Evolutionary conservation across 202 grass and related monocot species (phyloP), one percentile per base, ranked within the genome.

Genomic region (Miscanthus sacchariflorus): DNA sequence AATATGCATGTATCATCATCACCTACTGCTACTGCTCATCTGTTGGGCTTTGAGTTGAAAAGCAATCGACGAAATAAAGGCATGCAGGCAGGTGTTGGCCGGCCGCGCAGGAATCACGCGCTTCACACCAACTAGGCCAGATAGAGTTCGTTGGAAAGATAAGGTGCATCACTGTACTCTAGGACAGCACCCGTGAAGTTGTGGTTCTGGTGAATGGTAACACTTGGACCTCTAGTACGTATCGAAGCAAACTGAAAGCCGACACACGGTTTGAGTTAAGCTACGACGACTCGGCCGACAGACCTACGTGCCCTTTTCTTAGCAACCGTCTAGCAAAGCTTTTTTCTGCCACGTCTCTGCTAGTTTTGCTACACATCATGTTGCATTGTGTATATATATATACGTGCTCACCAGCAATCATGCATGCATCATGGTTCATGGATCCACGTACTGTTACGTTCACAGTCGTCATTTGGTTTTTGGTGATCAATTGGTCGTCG

Each of bases 1-100:
- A 4, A 61, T 61, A 61, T 50, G 39, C 38, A 45, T 23, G 45
- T 48, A 12, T 42, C 36, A 67, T 27, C 39, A 28, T 44, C 73
- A 48, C 73, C 87, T 39, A 83, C 72, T 39, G 5, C 4, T 19
- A 18, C 19, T 23, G 21, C 19, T 81, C 28, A 2, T 46, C 5
- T 9, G 75, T 72, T 79, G 56, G 74, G 84, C 81, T 81, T 81
- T 33, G 63, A 68, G 79, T 48, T 30, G 79, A 81, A 68, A 67
- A 67, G 11, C 12, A 25, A 3, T 10, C 39, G 39, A 68, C 25
- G 7, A 30, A 81, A 46, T 19, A 54, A 54, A 49, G 6, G 35
- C 44, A 46, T 46, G 49, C 36, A 15, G 2, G 43, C 12, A 42
- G 2, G 38, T 39, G 5, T 6, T 39, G 12, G 9, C 28, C 69